phyloP scores from a whole-genome alignment of 768 basidiomycete species.

The Auriscalpium microsporum region DNA sequence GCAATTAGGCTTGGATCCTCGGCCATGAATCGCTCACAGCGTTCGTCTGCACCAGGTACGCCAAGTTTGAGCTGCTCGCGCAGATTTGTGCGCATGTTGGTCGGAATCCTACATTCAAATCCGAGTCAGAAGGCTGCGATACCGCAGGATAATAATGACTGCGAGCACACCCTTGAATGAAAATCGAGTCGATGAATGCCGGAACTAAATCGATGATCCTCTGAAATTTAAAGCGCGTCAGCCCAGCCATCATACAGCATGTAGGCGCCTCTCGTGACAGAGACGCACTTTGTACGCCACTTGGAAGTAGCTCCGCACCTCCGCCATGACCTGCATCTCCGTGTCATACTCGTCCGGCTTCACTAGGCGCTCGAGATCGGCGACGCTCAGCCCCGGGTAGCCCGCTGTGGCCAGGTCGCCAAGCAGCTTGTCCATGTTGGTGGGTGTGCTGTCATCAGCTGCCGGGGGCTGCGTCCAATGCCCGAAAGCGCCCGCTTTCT shows the following conservation, averaged over 20 bases:
- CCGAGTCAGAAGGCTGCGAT: too few species aligned
- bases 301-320: slow-evolving; percentile 38
- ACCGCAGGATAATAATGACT: too few species aligned
- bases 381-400: slow-evolving; percentile 15
- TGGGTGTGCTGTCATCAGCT: too few species aligned
- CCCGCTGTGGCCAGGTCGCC: background rate
- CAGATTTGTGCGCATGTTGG: background rate
- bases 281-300: slow-evolving; percentile 35
- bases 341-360: slow-evolving; percentile 31
- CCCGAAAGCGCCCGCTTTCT: too few species aligned
- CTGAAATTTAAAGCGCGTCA: slow-evolving; percentile 15
- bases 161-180: slow-evolving; percentile 7
- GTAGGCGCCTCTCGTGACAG: background rate
- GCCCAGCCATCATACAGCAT: background rate
- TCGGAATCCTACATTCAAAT: background rate
- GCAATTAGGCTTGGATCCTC: slow-evolving; percentile 7
- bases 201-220: slow-evolving; percentile 40
- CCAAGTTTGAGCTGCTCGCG: slow-evolving; percentile 10
- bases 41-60: slow-evolving; percentile 1
- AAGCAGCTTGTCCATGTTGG: background rate
- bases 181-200: slow-evolving; percentile 19
- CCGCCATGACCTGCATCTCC: slow-evolving; percentile 35
- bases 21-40: slow-evolving; percentile 7
- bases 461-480: background rate
- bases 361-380: slow-evolving; percentile 27